Base-by-base conservation (phyloP, 345 rosid species). In the Dipteronia sinensis region DNA sequence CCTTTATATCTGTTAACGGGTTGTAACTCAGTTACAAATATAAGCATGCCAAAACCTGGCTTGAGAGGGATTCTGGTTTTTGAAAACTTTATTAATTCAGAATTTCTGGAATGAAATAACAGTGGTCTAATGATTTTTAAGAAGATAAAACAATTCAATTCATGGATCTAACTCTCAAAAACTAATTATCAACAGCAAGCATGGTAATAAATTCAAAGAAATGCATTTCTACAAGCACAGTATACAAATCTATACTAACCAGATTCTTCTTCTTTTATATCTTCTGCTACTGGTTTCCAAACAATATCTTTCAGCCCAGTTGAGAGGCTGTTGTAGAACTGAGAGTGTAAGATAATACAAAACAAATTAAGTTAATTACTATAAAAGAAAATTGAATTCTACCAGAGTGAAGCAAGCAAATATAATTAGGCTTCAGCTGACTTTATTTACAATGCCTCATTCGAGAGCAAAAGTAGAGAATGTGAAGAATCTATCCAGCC, bases 261-360 rank as follows among this genome's bases (percentile, higher is more conserved):
- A 53, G 71, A 22, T 31, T 77, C 84, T 82, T 86, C 91, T 63
- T 74, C 90, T 65, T 85, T 83, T 78, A 79, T 88, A 74, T 87
- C 95, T 13, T 90, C 92, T 25, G 82, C 85, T 69, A 81, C 84
- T 69, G 97, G 76, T 80, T 85, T 91, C 99, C 99, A 96, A n/a
- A 96, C 99, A 62, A 96, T 85, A 73, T 96, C 99, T 82, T 94
- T 94, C 74, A 96, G 88, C 63, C 98, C 99, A 46, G 91, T 86
- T 19, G 97, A 87, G 59, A 96, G 92, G 81, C 67, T 89, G 84
- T 90, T 90, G 90, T 92, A 96, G 79, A 96, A 96, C 99, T 96
- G 92, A 76, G 90, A 76, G 61, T 11, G 20, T 38, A 27, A 77
- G 74, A 34, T 67, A 62, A 31, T 11, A 67, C 72, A 76, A 22